Base-by-base conservation (phyloP, 495 filamentous ascomycete species). In the Bathelium albidoporum region DNA sequence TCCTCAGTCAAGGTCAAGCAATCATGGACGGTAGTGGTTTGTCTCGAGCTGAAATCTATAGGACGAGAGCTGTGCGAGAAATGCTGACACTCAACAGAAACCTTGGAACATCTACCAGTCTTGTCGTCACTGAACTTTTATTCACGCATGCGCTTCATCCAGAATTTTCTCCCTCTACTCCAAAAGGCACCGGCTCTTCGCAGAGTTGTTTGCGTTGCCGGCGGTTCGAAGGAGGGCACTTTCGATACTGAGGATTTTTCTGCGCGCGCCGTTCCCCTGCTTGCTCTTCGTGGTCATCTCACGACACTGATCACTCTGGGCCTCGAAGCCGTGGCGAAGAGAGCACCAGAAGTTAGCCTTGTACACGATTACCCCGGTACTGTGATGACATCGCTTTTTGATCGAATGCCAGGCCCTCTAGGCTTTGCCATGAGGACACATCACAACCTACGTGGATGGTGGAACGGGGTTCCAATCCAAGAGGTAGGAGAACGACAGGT, bases 111-210 rank as follows among this genome's bases (percentile, higher is more conserved):
- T 22, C 75, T 90, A 14, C 75, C 85, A 65, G 72, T 74, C 34
- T 78, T 78, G 61, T 72, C 81, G 44, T 72, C 82, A 18, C 71
- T 88, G 2, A 75, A 72, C 58, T 85, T 83, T 73, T 89, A 89
- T 72, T 74, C 81, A 29, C 84, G 87, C 18, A 77, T 81, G 55
- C 81, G 86, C 43, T 88, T 89, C 70, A 78, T 81, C 26, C 62
- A 66, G 20, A 70, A 75, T 59, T 67, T 78, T 4, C 64, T 71
- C 29, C 69, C 72, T 0, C 61, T 68, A 1, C 65, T 76, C 2
- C 44, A 62, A 1, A 20, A 61, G 4, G 62, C 62, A 0, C 20
- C 55, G 34, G 68, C 64, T 10, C 64, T 74, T 26, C 68, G 72
- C 26, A 72, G 74, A 45, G 69, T 70, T 43, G 68, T 75, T 18